phyloP scores from a whole-genome alignment of 768 basidiomycete species.

The Myochromella boudieri region DNA sequence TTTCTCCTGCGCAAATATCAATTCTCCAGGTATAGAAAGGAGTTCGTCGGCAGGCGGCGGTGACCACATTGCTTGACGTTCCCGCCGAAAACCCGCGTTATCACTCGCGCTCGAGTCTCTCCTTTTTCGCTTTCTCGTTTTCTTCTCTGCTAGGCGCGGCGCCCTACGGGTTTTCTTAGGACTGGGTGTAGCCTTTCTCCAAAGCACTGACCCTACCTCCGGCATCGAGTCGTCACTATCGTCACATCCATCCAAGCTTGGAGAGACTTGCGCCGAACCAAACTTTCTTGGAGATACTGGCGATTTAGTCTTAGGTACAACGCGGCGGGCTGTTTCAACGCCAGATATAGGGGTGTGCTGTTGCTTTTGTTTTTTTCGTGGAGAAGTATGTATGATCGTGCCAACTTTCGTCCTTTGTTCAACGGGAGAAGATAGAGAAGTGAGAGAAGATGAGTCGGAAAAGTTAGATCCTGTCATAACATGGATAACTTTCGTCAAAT shows the following conservation, averaged over 20 bases:
- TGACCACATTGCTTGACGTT: constrained; percentile 25
- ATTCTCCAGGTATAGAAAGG: constrained; percentile 66
- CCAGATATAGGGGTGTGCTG: no score
- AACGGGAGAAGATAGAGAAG: no score
- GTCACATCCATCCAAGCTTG: no score
- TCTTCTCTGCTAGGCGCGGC: constrained; percentile 9
- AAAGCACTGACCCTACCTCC: constrained; percentile 25
- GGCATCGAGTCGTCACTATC: constrained; percentile 48
- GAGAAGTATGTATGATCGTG: constrained; percentile 28
- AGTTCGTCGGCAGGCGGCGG: constrained; percentile 46
- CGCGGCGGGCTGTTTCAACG: no score
- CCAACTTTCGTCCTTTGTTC: no score
- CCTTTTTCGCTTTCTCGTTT: constrained; percentile 28
- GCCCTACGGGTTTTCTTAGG: constrained; percentile 8
- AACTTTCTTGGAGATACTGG: no score
- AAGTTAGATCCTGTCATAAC: no score
- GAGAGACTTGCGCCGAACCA: no score
- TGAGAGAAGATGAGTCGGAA: no score
- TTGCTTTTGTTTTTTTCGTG: constrained; percentile 46
- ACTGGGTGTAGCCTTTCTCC: constrained; percentile 11
- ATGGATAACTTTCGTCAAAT: no score
- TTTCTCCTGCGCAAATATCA: constrained; percentile 53
- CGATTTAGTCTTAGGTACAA: no score
- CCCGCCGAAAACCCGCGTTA: constrained; percentile 11
- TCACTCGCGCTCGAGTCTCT: constrained; percentile 1